Percentiles rank a stretch among this genome's conserved stretches.
Evolutionary conservation across 1,284 basidiomycete species (phyloP).

Genomic region (Cryptococcus depauperatus): DNA sequence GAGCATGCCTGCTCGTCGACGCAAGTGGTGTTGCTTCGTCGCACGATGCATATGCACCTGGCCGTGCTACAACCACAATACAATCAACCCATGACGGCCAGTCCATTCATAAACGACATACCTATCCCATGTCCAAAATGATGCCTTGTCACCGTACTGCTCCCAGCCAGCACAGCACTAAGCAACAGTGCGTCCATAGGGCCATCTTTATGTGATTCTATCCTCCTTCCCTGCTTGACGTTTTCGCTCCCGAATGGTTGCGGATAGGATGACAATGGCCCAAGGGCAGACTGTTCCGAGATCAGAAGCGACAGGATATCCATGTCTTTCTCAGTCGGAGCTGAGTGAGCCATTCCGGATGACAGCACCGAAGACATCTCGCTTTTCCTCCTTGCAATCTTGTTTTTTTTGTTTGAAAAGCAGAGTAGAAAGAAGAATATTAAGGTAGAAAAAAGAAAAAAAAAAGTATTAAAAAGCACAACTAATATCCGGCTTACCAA

Average conservation of each 20-base stretch:
- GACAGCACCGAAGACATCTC: neutral
- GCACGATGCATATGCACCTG: constrained; percentile 40
- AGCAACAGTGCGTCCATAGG: constrained; percentile 41
- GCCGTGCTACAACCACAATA: no score
- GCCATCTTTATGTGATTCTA: constrained; percentile 18
- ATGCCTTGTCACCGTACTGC: constrained; percentile 39
- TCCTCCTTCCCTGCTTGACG: constrained; percentile 6
- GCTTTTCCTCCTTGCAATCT: no score
- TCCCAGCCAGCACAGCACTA: constrained; percentile 40
- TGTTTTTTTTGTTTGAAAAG: no score
- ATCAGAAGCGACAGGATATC: constrained; percentile 39
- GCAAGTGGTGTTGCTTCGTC: constrained; percentile 36
- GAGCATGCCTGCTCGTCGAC: constrained; percentile 15
- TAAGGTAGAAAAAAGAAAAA: no score
- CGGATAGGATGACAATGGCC: constrained; percentile 15
- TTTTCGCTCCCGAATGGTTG: no score
- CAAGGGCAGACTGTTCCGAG: constrained; percentile 21
- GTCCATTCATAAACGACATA: no score
- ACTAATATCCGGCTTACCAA: no score
- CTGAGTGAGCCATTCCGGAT: constrained; percentile 4
- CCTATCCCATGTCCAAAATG: constrained; percentile 42
- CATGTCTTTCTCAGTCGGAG: constrained; percentile 30
- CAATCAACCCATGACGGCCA: neutral
- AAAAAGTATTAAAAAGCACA: neutral
- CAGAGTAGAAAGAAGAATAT: no score